Evolutionary conservation across 208 protist species (phyloP).

Genomic region (Novymonas esmeraldas): DNA sequence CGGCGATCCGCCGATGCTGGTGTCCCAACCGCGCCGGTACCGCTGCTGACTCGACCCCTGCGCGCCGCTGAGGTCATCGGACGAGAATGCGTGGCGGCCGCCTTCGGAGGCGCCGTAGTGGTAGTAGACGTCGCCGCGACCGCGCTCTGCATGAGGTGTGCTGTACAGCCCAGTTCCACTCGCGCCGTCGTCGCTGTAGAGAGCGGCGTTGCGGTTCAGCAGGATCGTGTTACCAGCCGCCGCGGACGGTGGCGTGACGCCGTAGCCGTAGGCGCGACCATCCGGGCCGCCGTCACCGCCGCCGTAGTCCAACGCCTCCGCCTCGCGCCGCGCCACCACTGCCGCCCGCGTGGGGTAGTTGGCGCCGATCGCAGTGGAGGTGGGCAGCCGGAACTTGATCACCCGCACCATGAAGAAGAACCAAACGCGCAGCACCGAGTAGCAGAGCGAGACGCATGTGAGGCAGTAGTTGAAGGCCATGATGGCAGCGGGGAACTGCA

Average conservation of each 20-base stretch:
- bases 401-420: slow-evolving; percentile 84
- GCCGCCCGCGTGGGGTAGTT: slow-evolving; percentile 17
- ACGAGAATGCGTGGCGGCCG: not conserved
- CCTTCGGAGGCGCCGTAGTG: not conserved
- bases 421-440: slow-evolving; percentile 83
- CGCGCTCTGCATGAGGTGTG: slow-evolving; percentile 1
- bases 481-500: slow-evolving; percentile 57
- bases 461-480: slow-evolving; percentile 74
- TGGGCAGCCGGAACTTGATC: slow-evolving; percentile 68
- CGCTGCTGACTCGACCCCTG: not conserved
- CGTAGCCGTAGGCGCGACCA: slow-evolving; percentile 3
- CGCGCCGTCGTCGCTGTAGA: slow-evolving; percentile 12
- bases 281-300: not conserved
- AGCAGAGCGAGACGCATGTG: slow-evolving; percentile 73
- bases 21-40: not conserved
- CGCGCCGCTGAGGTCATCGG: not conserved
- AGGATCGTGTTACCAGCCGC: slow-evolving; percentile 21
- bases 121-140: slow-evolving; percentile 17
- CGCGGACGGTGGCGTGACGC: not conserved
- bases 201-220: slow-evolving; percentile 17
- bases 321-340: slow-evolving; percentile 4
- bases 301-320: slow-evolving; percentile 16
- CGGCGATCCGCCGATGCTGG: not conserved
- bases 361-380: slow-evolving; percentile 1
- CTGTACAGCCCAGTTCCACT: slow-evolving; percentile 5